Evolutionary conservation across 352 stramenopile species (phyloP).

Genomic region (Phytophthora citricola): DNA sequence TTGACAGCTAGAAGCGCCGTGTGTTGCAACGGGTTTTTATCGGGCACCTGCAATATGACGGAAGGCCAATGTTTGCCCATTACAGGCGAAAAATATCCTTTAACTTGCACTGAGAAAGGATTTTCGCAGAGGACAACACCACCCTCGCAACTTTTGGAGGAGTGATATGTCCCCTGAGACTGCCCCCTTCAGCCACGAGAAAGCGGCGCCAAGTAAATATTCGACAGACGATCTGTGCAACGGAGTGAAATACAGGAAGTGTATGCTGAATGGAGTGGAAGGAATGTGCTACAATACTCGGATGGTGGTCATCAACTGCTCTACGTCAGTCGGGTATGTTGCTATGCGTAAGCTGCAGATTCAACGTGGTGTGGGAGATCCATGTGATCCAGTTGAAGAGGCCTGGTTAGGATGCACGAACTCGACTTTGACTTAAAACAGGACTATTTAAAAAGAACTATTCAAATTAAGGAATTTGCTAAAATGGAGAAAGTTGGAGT

Average conservation of each 20-base stretch:
- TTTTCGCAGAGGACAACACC: slow-evolving; percentile 15
- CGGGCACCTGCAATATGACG: slow-evolving; percentile 30
- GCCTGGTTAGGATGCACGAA: slow-evolving; percentile 40
- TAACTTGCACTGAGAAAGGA: slow-evolving; percentile 26
- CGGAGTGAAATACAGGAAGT: slow-evolving; percentile 41
- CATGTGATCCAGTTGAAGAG: slow-evolving; percentile 41
- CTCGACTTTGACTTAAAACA: too few relatives aligned
- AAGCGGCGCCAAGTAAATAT: slow-evolving; percentile 23
- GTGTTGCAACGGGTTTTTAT: slow-evolving; percentile 48
- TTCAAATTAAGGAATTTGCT: neutral
- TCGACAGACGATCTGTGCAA: slow-evolving; percentile 40
- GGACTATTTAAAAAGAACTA: too few relatives aligned
- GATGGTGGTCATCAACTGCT: slow-evolving; percentile 45
- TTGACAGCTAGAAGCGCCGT: slow-evolving; percentile 27
- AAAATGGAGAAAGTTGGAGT: neutral
- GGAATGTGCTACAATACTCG: slow-evolving; percentile 50
- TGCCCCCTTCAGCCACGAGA: slow-evolving; percentile 8
- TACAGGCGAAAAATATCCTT: slow-evolving; percentile 19
- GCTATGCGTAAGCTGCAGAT: slow-evolving; percentile 44
- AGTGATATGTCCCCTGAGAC: slow-evolving; percentile 14
- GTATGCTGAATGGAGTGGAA: slow-evolving; percentile 19
- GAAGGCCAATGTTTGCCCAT: slow-evolving; percentile 34
- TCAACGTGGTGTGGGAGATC: slow-evolving; percentile 23
- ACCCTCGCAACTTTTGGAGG: slow-evolving; percentile 3
- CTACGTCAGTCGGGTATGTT: slow-evolving; percentile 15